Conservation (phyloP, 192 early-diverging fungal species). For the Backusella parvicylindrica region DNA sequence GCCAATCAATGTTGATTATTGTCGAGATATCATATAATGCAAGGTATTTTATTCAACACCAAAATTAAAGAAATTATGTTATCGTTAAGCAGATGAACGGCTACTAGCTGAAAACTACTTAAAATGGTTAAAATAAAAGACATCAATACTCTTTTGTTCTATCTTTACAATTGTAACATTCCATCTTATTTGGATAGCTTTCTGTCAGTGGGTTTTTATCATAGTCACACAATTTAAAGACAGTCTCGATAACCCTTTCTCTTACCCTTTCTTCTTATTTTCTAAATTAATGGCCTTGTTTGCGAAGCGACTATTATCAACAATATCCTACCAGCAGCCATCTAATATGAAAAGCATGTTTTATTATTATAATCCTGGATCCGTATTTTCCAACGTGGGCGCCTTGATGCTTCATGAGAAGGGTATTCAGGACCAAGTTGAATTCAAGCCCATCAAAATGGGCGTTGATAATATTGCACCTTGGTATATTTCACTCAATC, state of each 20-base stretch:
- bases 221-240: no score
- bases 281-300: background rate
- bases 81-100: no score
- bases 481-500: slow-evolving; percentile 14
- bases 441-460: background rate
- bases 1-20: no score
- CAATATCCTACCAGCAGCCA: background rate
- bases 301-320: background rate
- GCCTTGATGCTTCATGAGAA: background rate
- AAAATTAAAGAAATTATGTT: no score
- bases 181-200: no score
- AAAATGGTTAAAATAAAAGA: no score
- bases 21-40: no score
- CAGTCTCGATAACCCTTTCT: background rate
- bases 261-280: background rate
- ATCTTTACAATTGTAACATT: no score
- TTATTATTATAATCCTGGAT: background rate
- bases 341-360: background rate
- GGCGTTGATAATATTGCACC: slow-evolving; percentile 13
- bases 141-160: no score
- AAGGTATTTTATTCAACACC: no score
- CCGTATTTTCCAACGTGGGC: background rate
- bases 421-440: slow-evolving; percentile 1
- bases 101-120: no score
- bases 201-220: no score